These are phyloP conservation scores for Acacia confusa DNA, from an alignment of 306 rosid genomes.

Conservation along the genomic window DNA sequence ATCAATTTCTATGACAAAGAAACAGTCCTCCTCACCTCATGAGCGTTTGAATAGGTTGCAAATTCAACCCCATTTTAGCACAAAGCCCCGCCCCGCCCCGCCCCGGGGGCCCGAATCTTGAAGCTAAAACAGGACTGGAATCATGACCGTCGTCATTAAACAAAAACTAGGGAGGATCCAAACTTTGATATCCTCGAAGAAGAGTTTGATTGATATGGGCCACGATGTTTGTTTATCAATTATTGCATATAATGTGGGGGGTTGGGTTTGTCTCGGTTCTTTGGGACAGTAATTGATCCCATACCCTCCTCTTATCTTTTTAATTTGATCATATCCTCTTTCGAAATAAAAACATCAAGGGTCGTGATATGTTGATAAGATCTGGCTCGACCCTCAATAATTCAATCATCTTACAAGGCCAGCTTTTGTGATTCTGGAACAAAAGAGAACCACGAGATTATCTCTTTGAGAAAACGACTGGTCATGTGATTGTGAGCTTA, in stretches of 20 bases:
- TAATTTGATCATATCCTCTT: background rate
- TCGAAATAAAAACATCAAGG: background rate
- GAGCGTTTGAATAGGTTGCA: too few species aligned
- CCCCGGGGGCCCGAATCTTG: too few species aligned
- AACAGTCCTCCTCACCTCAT: background rate
- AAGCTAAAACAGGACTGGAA: background rate
- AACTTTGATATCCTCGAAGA: background rate
- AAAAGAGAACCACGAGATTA: background rate
- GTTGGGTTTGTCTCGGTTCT: background rate
- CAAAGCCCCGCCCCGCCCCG: too few species aligned
- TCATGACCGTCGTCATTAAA: background rate
- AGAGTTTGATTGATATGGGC: background rate
- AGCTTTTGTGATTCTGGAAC: background rate
- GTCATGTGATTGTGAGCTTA: constrained; percentile 50
- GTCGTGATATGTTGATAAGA: background rate
- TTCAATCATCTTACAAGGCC: background rate
- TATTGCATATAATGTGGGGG: background rate
- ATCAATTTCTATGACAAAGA: too few species aligned
- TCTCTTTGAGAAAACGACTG: constrained; percentile 10
- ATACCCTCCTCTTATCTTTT: background rate
- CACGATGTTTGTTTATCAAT: background rate
- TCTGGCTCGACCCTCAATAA: background rate
- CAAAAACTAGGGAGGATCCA: background rate
- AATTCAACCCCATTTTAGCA: too few species aligned
- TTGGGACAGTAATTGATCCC: background rate